phyloP scores from a whole-genome alignment of 805 yeast species.

The Cyberlindnera americana region DNA sequence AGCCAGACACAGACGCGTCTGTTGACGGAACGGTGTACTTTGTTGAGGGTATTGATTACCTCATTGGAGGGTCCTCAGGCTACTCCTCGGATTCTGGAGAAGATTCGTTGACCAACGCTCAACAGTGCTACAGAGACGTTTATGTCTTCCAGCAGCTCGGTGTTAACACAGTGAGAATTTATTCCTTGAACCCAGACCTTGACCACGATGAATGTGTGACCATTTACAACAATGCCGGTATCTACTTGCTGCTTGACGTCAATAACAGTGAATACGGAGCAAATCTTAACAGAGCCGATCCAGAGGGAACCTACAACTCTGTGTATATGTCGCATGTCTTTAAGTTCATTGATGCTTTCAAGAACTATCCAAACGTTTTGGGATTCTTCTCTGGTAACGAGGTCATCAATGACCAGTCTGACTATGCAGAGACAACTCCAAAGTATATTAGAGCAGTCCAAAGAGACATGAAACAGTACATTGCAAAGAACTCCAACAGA shows the following conservation, averaged over 20 bases:
- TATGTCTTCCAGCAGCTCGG: slow-evolving; percentile 75
- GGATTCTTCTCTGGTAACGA: slow-evolving; percentile 94
- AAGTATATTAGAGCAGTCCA: slow-evolving; percentile 84
- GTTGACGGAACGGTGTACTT: slow-evolving; percentile 63
- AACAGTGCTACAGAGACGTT: slow-evolving; percentile 76
- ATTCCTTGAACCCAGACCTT: slow-evolving; percentile 76
- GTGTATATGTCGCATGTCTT: slow-evolving; percentile 74
- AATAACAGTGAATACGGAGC: slow-evolving; percentile 69
- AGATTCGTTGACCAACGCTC: slow-evolving; percentile 73
- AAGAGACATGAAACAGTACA: slow-evolving; percentile 86
- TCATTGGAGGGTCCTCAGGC: slow-evolving; percentile 86
- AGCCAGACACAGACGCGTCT: slow-evolving; percentile 42
- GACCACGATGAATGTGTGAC: slow-evolving; percentile 92
- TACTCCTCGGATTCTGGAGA: slow-evolving; percentile 29
- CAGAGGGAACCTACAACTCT: slow-evolving; percentile 65
- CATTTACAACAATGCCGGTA: slow-evolving; percentile 85
- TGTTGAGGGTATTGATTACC: slow-evolving; percentile 86
- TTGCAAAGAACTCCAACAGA: slow-evolving; percentile 63
- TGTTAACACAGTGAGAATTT: slow-evolving; percentile 79
- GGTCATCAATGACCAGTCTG: slow-evolving; percentile 72
- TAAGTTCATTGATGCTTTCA: slow-evolving; percentile 80
- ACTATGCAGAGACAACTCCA: slow-evolving; percentile 63
- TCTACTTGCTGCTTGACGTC: slow-evolving; percentile 82
- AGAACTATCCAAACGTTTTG: slow-evolving; percentile 74
- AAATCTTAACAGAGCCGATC: slow-evolving; percentile 69